Evolutionary conservation across 2,329 filamentous ascomycete genomes (phyloP), one percentile per base, ranked within the genome.

Genomic region (Ceratocystis albifundus): DNA sequence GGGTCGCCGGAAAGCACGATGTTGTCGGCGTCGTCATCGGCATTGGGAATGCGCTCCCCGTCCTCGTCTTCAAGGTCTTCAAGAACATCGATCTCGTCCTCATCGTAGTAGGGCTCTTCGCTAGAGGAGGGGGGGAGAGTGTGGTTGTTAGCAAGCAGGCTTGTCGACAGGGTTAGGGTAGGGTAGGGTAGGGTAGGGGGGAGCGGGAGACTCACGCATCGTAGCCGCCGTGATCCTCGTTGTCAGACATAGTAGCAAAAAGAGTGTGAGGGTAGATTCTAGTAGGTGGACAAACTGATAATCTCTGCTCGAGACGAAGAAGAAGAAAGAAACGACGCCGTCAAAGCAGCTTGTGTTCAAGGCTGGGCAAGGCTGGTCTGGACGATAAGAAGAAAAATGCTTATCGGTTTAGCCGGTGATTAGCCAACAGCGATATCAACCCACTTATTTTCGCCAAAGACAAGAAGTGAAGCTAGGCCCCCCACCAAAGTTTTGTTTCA

Each of bases 81-180:
- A 73, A 83, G 84, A 73, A 79, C 81, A 71, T 80, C 78, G 70
- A 80, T 80, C 67, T 86, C 84, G 65, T 88, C 85, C 68, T 90
- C 87, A 70, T 92, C 86, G 78, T 84, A 88, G 72, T 84, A 82
- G 72, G 88, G 84, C 76, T 87, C 84, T 73, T 88, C 86, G 71
- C 85, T 88, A 72, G 22, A 48, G 66, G 10, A 53, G 50, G 28
- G 64, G n/a, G 22, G 32, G n/a, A 22, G 32, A 28, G 22, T 57
- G n/a, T 15, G 50, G 46, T 20, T 12, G 5, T 45, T 12, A 44
- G n/a, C 28, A n/a, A 12, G 44, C 15, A 28, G 17, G 4, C 20
- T 12, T 50, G 20, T 17, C 57, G 17, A n/a, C 30, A n/a, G 32
- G 30, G 32, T 44, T 25, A 32, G 30, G 22, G 20, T 30, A 10